Conservation (phyloP, 768 basidiomycete genomes). For the Pleurotus platypus region DNA sequence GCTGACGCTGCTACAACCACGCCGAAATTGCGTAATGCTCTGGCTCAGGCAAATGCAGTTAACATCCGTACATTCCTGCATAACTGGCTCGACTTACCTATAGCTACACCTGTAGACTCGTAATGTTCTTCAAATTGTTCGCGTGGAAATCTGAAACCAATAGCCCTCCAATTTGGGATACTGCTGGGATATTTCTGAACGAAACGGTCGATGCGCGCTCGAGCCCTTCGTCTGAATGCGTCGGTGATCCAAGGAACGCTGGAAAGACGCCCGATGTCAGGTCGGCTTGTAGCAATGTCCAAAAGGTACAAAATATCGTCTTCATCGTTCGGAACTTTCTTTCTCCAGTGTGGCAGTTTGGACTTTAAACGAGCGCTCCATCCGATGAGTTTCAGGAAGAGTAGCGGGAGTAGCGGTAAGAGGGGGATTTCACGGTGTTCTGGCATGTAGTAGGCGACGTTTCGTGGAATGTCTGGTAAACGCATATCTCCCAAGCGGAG, state of each 20-base stretch:
- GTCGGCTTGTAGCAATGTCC: conserved; percentile 23
- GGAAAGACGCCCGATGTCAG: not conserved
- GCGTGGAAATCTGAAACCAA: not conserved
- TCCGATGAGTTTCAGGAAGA: conserved; percentile 38
- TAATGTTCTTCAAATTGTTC: no score
- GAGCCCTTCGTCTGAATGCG: not conserved
- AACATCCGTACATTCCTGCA: no score
- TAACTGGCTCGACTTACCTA: no score
- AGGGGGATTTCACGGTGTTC: conserved; percentile 23
- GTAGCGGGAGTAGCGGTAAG: conserved; percentile 32
- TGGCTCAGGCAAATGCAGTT: no score
- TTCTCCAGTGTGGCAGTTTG: conserved; percentile 23
- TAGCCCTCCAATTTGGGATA: not conserved
- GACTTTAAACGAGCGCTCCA: conserved; percentile 38
- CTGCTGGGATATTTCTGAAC: not conserved
- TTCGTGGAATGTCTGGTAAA: not conserved
- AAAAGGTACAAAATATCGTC: conserved; percentile 39
- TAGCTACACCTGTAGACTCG: no score
- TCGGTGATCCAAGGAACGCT: not conserved
- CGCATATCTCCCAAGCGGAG: not conserved
- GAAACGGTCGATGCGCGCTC: not conserved
- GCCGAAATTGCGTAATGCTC: no score
- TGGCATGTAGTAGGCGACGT: not conserved
- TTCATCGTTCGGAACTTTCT: conserved; percentile 36
- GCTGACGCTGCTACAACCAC: no score